phyloP scores from a whole-genome alignment of 2,329 filamentous ascomycete genomes.

The Fusarium beomiforme region DNA sequence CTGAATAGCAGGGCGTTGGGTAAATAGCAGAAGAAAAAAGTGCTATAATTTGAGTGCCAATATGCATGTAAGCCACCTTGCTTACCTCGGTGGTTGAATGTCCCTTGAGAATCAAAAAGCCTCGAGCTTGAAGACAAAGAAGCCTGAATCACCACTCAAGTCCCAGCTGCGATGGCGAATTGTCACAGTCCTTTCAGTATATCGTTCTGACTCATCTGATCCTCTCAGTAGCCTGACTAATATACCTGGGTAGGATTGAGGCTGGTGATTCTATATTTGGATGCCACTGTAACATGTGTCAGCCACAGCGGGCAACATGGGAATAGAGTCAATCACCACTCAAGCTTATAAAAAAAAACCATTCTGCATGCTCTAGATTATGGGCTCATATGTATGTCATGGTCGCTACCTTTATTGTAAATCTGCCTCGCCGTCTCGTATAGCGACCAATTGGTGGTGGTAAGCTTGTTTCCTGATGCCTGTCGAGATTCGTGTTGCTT shows the following conservation, averaged over 20 bases:
- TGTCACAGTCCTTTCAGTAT: neutral
- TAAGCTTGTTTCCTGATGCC: neutral
- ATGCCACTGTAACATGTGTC: neutral
- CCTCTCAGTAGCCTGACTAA: neutral
- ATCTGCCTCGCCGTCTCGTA: neutral
- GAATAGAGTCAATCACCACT: neutral
- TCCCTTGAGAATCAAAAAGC: neutral
- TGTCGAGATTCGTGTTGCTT: neutral
- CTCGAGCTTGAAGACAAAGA: neutral
- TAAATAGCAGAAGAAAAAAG: constrained; percentile 6
- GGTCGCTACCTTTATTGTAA: neutral
- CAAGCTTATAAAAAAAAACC: neutral
- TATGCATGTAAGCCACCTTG: neutral
- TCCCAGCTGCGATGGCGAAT: neutral
- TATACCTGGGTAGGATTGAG: neutral
- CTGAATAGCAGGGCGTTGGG: constrained; percentile 32
- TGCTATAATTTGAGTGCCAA: neutral
- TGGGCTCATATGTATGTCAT: neutral
- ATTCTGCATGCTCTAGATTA: neutral
- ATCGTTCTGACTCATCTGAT: neutral
- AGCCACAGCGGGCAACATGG: neutral
- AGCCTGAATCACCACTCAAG: neutral
- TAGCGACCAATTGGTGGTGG: neutral
- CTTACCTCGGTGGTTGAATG: too few species aligned
- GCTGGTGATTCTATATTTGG: constrained; percentile 8